These are phyloP conservation scores for Pleurotus pulmonarius DNA, from an alignment of 768 basidiomycete genomes.

Conservation along the genomic window DNA sequence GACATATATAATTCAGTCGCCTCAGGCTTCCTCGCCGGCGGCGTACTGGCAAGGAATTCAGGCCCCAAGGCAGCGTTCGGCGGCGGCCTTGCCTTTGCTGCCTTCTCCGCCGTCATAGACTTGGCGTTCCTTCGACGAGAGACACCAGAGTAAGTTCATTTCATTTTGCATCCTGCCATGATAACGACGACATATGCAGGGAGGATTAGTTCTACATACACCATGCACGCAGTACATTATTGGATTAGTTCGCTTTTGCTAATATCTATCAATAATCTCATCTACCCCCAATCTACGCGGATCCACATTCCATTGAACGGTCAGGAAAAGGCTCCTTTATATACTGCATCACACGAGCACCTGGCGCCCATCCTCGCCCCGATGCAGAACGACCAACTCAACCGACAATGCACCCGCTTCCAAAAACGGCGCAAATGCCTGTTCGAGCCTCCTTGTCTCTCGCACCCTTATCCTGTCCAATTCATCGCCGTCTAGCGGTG, in stretches of 20 bases:
- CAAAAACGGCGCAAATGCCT: too few relatives aligned
- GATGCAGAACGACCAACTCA: too few relatives aligned
- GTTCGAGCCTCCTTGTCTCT: too few relatives aligned
- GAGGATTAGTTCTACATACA: slow-evolving; percentile 50
- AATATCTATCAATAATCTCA: background rate
- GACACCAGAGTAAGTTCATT: slow-evolving; percentile 61
- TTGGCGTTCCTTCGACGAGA: slow-evolving; percentile 71
- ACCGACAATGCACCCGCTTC: too few relatives aligned
- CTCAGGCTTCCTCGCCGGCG: slow-evolving; percentile 87
- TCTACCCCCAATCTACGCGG: too few relatives aligned
- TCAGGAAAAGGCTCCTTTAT: too few relatives aligned
- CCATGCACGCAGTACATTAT: slow-evolving; percentile 22
- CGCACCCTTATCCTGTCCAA: too few relatives aligned
- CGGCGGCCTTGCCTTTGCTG: slow-evolving; percentile 89
- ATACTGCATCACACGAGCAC: too few relatives aligned
- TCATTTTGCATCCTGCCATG: background rate
- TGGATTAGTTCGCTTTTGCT: slow-evolving; percentile 9
- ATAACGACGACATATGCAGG: slow-evolving; percentile 9
- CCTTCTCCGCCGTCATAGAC: slow-evolving; percentile 91
- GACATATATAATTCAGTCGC: slow-evolving; percentile 90
- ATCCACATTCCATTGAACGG: too few relatives aligned
- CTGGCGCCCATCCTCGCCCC: too few relatives aligned
- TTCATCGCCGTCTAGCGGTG: too few relatives aligned
- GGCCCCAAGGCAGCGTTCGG: slow-evolving; percentile 85
- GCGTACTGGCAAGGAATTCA: slow-evolving; percentile 80